Percentiles rank a stretch among this genome's conserved stretches.
phyloP scores from a whole-genome alignment of 768 basidiomycete species.

The Podaxis sp. region DNA sequence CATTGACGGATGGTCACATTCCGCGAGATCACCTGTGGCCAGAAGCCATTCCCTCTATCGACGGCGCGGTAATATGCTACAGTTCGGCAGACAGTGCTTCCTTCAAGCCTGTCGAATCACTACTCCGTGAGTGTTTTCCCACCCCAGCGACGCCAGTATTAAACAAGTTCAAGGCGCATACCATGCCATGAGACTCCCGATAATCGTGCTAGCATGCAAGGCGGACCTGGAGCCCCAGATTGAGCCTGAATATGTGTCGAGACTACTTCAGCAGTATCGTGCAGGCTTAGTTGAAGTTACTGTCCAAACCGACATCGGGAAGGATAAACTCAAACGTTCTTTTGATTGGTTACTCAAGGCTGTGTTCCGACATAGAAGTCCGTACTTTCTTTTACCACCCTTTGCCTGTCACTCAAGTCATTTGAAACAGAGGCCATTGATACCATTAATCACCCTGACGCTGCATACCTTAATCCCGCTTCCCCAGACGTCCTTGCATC shows the following conservation, averaged over 20 bases:
- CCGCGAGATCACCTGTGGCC: slow-evolving; percentile 38
- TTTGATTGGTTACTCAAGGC: slow-evolving; percentile 75
- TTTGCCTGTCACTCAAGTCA: not conserved
- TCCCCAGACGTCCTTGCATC: slow-evolving; percentile 57
- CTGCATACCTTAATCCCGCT: slow-evolving; percentile 61
- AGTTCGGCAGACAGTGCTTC: slow-evolving; percentile 63
- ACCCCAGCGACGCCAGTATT: not conserved
- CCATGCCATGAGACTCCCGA: slow-evolving; percentile 51
- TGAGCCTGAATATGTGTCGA: slow-evolving; percentile 49
- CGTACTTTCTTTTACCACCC: not conserved
- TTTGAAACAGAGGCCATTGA: slow-evolving; percentile 7
- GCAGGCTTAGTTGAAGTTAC: slow-evolving; percentile 78
- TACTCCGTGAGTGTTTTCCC: slow-evolving; percentile 59
- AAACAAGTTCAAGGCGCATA: slow-evolving; percentile 45
- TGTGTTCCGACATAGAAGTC: slow-evolving; percentile 36
- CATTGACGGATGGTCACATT: slow-evolving; percentile 25
- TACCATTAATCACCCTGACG: slow-evolving; percentile 28
- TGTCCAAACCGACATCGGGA: slow-evolving; percentile 48
- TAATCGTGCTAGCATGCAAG: slow-evolving; percentile 85
- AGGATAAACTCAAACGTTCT: slow-evolving; percentile 65
- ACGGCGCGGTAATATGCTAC: slow-evolving; percentile 86
- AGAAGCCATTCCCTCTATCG: slow-evolving; percentile 51
- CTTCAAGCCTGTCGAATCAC: slow-evolving; percentile 58
- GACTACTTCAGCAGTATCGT: slow-evolving; percentile 56
- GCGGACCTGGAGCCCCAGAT: slow-evolving; percentile 61